phyloP scores from a whole-genome alignment of 176 grass and related monocot genomes.

The Leersia perrieri region DNA sequence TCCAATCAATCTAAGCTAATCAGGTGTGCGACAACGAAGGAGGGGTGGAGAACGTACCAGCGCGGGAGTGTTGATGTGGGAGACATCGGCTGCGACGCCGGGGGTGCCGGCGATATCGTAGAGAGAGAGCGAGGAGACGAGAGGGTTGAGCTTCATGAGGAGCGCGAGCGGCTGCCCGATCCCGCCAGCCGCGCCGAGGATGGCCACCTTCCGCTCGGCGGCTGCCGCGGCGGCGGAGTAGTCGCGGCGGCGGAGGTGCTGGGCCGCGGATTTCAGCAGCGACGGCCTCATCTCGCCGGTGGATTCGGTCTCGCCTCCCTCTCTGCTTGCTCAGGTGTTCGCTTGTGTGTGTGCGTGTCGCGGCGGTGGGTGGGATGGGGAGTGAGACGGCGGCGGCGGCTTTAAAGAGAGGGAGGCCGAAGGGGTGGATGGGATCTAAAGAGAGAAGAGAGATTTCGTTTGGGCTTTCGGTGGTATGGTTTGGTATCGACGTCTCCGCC shows the following conservation, averaged over 20 bases:
- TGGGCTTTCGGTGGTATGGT: neutral
- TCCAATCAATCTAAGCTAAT: neutral
- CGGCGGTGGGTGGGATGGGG: neutral
- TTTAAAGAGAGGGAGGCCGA: slow-evolving; percentile 5
- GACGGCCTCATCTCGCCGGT: slow-evolving; percentile 39
- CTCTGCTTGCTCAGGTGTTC: neutral
- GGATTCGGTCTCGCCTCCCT: neutral
- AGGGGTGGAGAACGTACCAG: neutral
- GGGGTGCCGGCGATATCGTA: slow-evolving; percentile 65
- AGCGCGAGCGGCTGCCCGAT: slow-evolving; percentile 73
- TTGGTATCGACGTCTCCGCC: slow-evolving; percentile 18
- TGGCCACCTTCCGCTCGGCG: slow-evolving; percentile 52
- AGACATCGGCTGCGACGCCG: slow-evolving; percentile 70
- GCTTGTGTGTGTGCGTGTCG: neutral
- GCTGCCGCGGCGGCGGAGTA: slow-evolving; percentile 11
- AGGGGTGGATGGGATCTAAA: slow-evolving; percentile 27
- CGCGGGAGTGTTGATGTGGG: slow-evolving; percentile 66
- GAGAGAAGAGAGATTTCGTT: neutral
- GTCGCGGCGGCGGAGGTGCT: slow-evolving; percentile 34
- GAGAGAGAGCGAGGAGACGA: slow-evolving; percentile 65
- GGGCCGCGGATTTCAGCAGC: slow-evolving; percentile 37
- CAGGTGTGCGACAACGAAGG: neutral
- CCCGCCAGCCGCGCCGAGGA: slow-evolving; percentile 71
- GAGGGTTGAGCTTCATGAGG: slow-evolving; percentile 68
- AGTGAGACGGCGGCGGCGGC: neutral